Evolutionary conservation across 2,329 filamentous ascomycete species (phyloP).

Genomic region (Pleurostoma richardsiae): DNA sequence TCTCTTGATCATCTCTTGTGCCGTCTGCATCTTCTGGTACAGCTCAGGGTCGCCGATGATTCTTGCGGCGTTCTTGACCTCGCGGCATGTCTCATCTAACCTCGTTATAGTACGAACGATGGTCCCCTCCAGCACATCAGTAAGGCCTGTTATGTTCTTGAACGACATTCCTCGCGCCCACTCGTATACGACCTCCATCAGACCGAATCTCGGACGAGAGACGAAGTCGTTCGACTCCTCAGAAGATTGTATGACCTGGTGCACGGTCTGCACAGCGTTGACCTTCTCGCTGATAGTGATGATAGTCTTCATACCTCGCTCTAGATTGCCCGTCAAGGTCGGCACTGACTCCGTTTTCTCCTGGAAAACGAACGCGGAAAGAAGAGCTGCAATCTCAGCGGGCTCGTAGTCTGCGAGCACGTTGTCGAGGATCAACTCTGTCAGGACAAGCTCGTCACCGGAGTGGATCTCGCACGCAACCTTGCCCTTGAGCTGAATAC

Average conservation of each 20-base stretch:
- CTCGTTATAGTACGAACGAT: slow-evolving; percentile 94
- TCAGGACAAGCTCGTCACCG: slow-evolving; percentile 91
- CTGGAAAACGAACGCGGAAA: slow-evolving; percentile 95
- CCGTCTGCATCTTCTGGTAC: slow-evolving; percentile 94
- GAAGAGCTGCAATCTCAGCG: slow-evolving; percentile 89
- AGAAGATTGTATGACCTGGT: slow-evolving; percentile 86
- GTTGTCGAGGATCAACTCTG: slow-evolving; percentile 94
- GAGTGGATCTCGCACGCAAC: slow-evolving; percentile 98
- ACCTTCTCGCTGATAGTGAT: slow-evolving; percentile 89
- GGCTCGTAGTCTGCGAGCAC: slow-evolving; percentile 92
- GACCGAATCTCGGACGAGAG: slow-evolving; percentile 78
- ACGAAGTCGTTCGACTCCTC: slow-evolving; percentile 94
- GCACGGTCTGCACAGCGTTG: slow-evolving; percentile 79
- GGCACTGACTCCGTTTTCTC: slow-evolving; percentile 87
- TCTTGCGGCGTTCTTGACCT: slow-evolving; percentile 94
- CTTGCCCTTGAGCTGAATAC: slow-evolving; percentile 95
- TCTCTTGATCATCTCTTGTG: slow-evolving; percentile 95
- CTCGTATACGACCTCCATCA: slow-evolving; percentile 97
- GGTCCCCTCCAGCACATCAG: slow-evolving; percentile 93
- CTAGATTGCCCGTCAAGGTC: slow-evolving; percentile 73
- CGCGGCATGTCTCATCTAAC: slow-evolving; percentile 90
- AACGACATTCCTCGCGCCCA: slow-evolving; percentile 98
- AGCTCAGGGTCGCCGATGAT: slow-evolving; percentile 92
- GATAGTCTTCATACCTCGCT: slow-evolving; percentile 79
- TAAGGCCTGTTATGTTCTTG: slow-evolving; percentile 93